Base-by-base conservation (phyloP, 352 stramenopile genomes). In the Globisporangium iwayamae region DNA sequence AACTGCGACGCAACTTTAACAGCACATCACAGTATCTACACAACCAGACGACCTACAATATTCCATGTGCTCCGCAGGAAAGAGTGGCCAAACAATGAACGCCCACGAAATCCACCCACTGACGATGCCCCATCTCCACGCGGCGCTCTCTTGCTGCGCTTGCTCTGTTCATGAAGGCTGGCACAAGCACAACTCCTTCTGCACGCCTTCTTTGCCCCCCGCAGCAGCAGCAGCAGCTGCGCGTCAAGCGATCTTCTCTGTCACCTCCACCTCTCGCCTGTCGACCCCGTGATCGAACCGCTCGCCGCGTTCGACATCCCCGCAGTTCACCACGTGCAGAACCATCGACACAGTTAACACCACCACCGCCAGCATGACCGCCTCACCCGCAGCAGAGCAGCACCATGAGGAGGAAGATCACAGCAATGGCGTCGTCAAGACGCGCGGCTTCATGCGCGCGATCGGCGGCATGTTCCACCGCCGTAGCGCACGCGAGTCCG, bases 381-480 rank as follows among this genome's bases (percentile, higher is more conserved):
- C 58, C 30, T 20, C 58, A 14, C 28, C 60, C 16, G 41, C 57
- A 22, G 54, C 59, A 14, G 54, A 67, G 38, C 62, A 39, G 39
- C 30, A 28, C 56, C 50, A 48, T 52, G 20, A 28, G 25, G 8
- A 18, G 14, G 47, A 50, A 25, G 50, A 60, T 8, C 52, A 46
- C 60, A 43, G 45, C 30, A 22, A 32, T 18, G 61, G 58, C 56
- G 50, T 62, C 25, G 25, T 67, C 65, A 85, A 80, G 61, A 72
- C 72, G 46, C 68, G 72, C 53, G 70, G 70, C 52, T 68, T 87
- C 20, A 77, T 87, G 51, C 74, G 73, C 22, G 76, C 75, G 14
- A 71, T 87, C 57, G 78, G 78, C 51, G 68, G 72, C 25, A 52
- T 87, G 20, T 83, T 86, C 60, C 73, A 78, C 55, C 78, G 74